Percentiles rank a stretch among this genome's conserved stretches.
These are phyloP conservation scores for Alternaria hordeiaustralica DNA, from an alignment of 2,329 filamentous ascomycete species.

Conservation along the genomic window DNA sequence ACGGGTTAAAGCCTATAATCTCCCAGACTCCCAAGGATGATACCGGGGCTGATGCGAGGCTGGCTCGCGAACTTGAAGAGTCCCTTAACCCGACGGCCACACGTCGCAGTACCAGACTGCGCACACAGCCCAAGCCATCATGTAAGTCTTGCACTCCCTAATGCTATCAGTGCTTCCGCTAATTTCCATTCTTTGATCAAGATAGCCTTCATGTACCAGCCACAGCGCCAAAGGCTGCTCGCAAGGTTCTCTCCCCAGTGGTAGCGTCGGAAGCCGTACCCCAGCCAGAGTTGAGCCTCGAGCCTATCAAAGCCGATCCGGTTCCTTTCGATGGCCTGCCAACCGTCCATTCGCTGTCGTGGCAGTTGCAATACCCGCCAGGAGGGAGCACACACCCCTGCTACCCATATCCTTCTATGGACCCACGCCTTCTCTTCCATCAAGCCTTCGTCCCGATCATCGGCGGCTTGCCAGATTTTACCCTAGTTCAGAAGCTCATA, in stretches of 20 bases:
- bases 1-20: neutral
- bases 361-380: constrained; percentile 24
- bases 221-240: neutral
- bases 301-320: constrained; percentile 1
- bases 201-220: neutral
- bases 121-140: neutral
- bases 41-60: neutral
- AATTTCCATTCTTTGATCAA: neutral
- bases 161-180: neutral
- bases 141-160: neutral
- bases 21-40: neutral
- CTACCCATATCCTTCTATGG: constrained; percentile 22
- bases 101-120: constrained; percentile 10
- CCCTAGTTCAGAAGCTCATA: neutral
- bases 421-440: constrained; percentile 22
- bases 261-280: too few species aligned
- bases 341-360: constrained; percentile 2
- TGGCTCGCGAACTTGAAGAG: constrained; percentile 3
- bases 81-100: neutral
- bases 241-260: neutral
- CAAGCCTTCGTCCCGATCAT: constrained; percentile 14
- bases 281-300: neutral
- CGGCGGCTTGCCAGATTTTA: constrained; percentile 21
- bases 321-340: constrained; percentile 11
- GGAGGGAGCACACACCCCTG: constrained; percentile 26